phyloP scores from a whole-genome alignment of 1,139 yeast species.

The Pichia sp. region DNA sequence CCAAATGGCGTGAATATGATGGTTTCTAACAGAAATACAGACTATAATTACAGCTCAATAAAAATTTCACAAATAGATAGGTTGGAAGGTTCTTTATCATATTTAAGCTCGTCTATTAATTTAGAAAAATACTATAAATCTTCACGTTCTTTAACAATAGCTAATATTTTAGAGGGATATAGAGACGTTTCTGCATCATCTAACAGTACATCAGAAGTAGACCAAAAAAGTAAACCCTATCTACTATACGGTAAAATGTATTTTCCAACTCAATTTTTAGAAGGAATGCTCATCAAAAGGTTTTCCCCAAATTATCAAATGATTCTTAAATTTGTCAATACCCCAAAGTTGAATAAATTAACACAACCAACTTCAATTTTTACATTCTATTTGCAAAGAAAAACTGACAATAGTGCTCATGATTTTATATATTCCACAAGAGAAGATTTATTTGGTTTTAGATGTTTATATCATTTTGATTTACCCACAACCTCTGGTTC shows the following conservation, averaged over 20 bases:
- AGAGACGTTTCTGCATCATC: conserved; percentile 35
- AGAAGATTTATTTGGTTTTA: conserved; percentile 78
- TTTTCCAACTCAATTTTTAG: conserved; percentile 81
- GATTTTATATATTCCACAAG: conserved; percentile 85
- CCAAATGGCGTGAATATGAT: conserved; percentile 67
- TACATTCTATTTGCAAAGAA: conserved; percentile 68
- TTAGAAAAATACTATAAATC: conserved; percentile 43
- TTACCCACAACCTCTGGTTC: conserved; percentile 3
- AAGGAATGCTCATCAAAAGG: conserved; percentile 78
- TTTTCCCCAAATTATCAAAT: conserved; percentile 57
- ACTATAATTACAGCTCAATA: conserved; percentile 67
- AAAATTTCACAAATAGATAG: conserved; percentile 61
- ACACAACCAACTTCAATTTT: conserved; percentile 38
- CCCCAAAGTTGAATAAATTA: conserved; percentile 36
- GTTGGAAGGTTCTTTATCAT: conserved; percentile 80
- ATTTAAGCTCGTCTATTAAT: conserved; percentile 64
- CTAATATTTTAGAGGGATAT: conserved; percentile 76
- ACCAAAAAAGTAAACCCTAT: conserved; percentile 10
- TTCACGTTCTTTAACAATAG: conserved; percentile 53
- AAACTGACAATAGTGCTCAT: conserved; percentile 57
- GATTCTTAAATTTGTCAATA: conserved; percentile 66
- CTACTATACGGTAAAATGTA: conserved; percentile 78
- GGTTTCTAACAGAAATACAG: conserved; percentile 67
- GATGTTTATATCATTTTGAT: conserved; percentile 71
- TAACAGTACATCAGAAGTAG: background rate